Base-by-base conservation (phyloP, 176 grass and related monocot species). In the Pharus latifolius region DNA sequence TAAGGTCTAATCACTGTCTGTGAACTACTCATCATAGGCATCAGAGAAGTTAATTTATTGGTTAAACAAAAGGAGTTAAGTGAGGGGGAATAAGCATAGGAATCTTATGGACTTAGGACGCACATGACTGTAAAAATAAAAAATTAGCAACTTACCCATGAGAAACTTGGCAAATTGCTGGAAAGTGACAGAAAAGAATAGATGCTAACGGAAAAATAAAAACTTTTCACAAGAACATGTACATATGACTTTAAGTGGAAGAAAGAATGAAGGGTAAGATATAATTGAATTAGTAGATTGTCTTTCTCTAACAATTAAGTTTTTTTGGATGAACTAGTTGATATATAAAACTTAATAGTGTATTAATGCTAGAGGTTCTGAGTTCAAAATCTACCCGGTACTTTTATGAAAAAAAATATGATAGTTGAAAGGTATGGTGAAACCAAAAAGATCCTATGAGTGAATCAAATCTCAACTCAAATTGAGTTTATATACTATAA, bases 191-290 rank as follows among this genome's bases (percentile, higher is more conserved):
- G 47, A 70, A 79, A 76, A 73, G 70, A 87, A 69, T 48, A 85
- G 15, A 63, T 25, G 42, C 38, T 53, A 67, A 60, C 67, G n/a
- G 76, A 61, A 65, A 80, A 82, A 16, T 53, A 14, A 30, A 22
- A 59, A 53, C 66, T 70, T 83, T 79, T 82, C 25, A 50, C 46
- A 49, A 80, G 77, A 85, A 66, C 74, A 88, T 83, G 28, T 62
- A 77, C 74, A 82, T 80, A 82, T 80, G 65, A 69, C 84, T 96
- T 85, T 80, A 80, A 82, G 83, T 69, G 85, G 63, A 90, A 84
- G 80, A 35, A 52, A 66, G 60, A 70, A 17, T 37, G 49, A 76
- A 42, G 63, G 59, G 67, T 72, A 84, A 72, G 56, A 84, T 65
- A n/a, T n/a, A n/a, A n/a, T n/a, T n/a, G n/a, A n/a, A n/a, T n/a